These are phyloP conservation scores for Colletotrichum plurivorum DNA, from an alignment of 2,329 filamentous ascomycete genomes.

Conservation along the genomic window DNA sequence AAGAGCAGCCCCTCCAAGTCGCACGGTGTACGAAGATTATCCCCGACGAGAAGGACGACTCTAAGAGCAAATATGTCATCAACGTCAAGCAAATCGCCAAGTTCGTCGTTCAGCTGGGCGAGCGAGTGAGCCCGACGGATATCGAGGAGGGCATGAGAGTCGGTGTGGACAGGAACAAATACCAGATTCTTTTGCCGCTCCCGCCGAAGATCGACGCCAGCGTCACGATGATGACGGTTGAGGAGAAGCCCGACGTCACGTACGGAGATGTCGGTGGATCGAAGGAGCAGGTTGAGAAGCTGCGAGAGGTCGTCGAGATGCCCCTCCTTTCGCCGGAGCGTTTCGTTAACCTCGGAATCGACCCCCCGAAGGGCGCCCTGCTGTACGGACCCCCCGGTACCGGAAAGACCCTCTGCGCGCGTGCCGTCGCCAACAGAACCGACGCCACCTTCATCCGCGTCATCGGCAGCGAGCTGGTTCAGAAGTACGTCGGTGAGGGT, in stretches of 20 bases:
- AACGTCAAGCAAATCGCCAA: conserved; percentile 99
- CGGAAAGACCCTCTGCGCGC: conserved; percentile 98
- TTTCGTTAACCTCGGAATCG: conserved; percentile 98
- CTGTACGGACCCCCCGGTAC: conserved; percentile 97
- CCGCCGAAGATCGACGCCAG: conserved; percentile 99
- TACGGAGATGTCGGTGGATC: conserved; percentile 99
- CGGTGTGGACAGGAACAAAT: conserved; percentile 98
- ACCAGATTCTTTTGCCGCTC: conserved; percentile 96
- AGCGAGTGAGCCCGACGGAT: conserved; percentile 97
- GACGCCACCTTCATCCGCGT: conserved; percentile 99
- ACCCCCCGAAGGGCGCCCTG: conserved; percentile 96
- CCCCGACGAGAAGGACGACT: conserved; percentile 92
- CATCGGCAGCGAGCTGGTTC: conserved; percentile 96
- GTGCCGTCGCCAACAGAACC: conserved; percentile 97
- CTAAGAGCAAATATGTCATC: conserved; percentile 99
- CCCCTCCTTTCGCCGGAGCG: conserved; percentile 95
- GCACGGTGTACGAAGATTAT: conserved; percentile 99
- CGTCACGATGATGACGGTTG: conserved; percentile 99
- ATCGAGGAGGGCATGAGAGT: conserved; percentile 99
- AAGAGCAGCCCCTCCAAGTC: conserved; percentile 98
- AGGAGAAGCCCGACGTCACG: conserved; percentile 99
- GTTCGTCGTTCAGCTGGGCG: conserved; percentile 97
- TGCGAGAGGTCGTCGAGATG: conserved; percentile 99
- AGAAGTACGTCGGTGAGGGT: conserved; percentile 99
- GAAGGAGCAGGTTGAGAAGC: conserved; percentile 99